Percentiles rank a stretch among this genome's conserved stretches.
These are phyloP conservation scores for Tolypocladium endophyticum DNA, from an alignment of 2,329 filamentous ascomycete genomes.

Conservation along the genomic window DNA sequence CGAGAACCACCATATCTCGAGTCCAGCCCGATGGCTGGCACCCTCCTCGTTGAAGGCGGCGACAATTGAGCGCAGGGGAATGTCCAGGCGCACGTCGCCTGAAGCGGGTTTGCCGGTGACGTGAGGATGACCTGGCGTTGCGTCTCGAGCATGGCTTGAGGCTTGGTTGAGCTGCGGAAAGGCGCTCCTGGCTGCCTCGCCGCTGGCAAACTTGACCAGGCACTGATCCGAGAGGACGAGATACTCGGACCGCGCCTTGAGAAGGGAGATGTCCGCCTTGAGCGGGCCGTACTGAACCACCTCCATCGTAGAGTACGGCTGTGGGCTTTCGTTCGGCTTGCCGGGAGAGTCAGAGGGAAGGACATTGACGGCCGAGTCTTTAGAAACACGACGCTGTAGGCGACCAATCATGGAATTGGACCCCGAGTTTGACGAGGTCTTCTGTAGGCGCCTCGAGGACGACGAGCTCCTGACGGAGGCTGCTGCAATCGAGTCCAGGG, in stretches of 20 bases:
- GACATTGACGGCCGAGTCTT: slow-evolving; percentile 20
- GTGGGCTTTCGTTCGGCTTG: slow-evolving; percentile 17
- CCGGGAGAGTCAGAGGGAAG: slow-evolving; percentile 18
- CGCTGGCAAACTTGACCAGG: slow-evolving; percentile 38
- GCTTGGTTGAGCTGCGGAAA: slow-evolving; percentile 33
- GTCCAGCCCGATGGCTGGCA: slow-evolving; percentile 35
- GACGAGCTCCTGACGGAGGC: slow-evolving; percentile 18
- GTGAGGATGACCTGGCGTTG: slow-evolving; percentile 11
- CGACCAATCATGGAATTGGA: slow-evolving; percentile 32
- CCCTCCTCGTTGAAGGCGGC: slow-evolving; percentile 42
- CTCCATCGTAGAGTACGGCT: slow-evolving; percentile 24
- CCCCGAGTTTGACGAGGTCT: slow-evolving; percentile 24
- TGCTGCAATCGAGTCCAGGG: slow-evolving; percentile 27
- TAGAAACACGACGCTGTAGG: slow-evolving; percentile 29
- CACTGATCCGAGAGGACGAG: slow-evolving; percentile 41
- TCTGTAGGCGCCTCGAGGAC: slow-evolving; percentile 24
- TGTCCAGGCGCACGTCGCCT: slow-evolving; percentile 30
- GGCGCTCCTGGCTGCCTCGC: slow-evolving; percentile 33
- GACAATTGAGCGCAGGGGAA: slow-evolving; percentile 40
- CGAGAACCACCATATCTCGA: slow-evolving; percentile 48
- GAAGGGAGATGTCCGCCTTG: slow-evolving; percentile 36
- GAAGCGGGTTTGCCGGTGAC: slow-evolving; percentile 17
- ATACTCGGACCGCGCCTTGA: slow-evolving; percentile 39
- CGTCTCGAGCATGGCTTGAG: slow-evolving; percentile 9
- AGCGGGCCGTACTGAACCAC: slow-evolving; percentile 35